These are phyloP conservation scores for Umbelopsis sp. DNA, from an alignment of 192 early-diverging fungal genomes.

Conservation along the genomic window DNA sequence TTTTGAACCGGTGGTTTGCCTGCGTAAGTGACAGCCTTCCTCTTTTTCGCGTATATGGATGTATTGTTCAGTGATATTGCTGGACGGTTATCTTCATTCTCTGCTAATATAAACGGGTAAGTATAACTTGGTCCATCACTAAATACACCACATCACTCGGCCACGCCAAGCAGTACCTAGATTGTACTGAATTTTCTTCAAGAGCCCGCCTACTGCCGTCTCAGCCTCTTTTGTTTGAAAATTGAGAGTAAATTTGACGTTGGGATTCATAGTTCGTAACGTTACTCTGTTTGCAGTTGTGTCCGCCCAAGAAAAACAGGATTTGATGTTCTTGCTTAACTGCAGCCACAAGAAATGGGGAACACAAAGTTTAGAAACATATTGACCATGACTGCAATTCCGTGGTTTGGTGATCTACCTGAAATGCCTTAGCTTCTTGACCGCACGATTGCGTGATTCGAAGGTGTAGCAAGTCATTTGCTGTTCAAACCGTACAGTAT, in stretches of 20 bases:
- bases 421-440: not conserved
- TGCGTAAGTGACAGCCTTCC: conserved; percentile 3
- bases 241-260: not conserved
- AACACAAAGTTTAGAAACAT: too few species aligned
- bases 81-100: not conserved
- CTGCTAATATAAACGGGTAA: not conserved
- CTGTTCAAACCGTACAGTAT: not conserved
- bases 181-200: conserved; percentile 6
- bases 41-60: not conserved
- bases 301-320: not conserved
- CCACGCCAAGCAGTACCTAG: not conserved
- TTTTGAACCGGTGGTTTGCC: not conserved
- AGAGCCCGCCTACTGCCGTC: not conserved
- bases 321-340: conserved; percentile 9
- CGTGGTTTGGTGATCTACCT: not conserved
- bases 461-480: not conserved
- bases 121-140: too few species aligned
- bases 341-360: not conserved
- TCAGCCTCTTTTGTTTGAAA: conserved; percentile 3
- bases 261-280: not conserved
- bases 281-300: not conserved
- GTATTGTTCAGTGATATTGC: not conserved
- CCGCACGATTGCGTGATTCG: not conserved
- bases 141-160: too few species aligned
- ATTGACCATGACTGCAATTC: not conserved